A percentile compares a stretch with the other conserved stretches of the same genome.
Evolutionary conservation across 2,329 filamentous ascomycete genomes (phyloP).

Genomic region (Xylariales sp.): DNA sequence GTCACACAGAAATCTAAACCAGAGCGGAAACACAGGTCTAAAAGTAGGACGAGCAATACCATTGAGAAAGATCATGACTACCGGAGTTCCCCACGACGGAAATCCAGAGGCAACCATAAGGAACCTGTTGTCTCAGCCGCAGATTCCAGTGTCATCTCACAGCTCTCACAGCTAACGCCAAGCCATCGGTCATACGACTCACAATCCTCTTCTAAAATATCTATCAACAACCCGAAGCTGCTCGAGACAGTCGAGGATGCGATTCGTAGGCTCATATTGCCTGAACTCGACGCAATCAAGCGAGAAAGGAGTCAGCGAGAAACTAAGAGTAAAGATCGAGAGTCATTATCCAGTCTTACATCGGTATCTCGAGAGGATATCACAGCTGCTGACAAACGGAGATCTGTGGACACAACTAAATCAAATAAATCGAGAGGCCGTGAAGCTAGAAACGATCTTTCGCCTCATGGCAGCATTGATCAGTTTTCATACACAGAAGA

Average conservation of each 20-base stretch:
- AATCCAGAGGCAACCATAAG: constrained; percentile 63
- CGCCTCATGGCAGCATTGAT: constrained; percentile 61
- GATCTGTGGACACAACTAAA: constrained; percentile 64
- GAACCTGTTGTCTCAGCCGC: constrained; percentile 65
- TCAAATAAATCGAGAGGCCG: constrained; percentile 61
- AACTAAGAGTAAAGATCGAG: constrained; percentile 64
- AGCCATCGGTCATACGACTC: constrained; percentile 68
- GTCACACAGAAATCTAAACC: constrained; percentile 55
- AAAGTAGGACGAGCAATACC: constrained; percentile 62
- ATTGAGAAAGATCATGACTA: constrained; percentile 62
- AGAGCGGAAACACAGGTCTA: constrained; percentile 63
- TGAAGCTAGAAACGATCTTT: constrained; percentile 67
- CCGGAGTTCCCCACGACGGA: constrained; percentile 59
- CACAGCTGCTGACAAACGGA: constrained; percentile 64
- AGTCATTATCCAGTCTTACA: constrained; percentile 70
- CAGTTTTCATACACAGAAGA: constrained; percentile 60
- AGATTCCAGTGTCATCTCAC: constrained; percentile 66
- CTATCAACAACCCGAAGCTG: constrained; percentile 91
- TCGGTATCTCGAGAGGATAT: constrained; percentile 66
- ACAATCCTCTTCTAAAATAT: constrained; percentile 71
- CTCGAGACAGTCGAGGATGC: constrained; percentile 94
- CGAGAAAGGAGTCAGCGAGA: constrained; percentile 85
- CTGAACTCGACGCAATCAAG: constrained; percentile 91
- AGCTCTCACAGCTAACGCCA: constrained; percentile 63
- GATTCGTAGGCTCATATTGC: constrained; percentile 87